Evolutionary conservation across 2,329 filamentous ascomycete genomes (phyloP).

Genomic region (Neoarthrinium moseri): DNA sequence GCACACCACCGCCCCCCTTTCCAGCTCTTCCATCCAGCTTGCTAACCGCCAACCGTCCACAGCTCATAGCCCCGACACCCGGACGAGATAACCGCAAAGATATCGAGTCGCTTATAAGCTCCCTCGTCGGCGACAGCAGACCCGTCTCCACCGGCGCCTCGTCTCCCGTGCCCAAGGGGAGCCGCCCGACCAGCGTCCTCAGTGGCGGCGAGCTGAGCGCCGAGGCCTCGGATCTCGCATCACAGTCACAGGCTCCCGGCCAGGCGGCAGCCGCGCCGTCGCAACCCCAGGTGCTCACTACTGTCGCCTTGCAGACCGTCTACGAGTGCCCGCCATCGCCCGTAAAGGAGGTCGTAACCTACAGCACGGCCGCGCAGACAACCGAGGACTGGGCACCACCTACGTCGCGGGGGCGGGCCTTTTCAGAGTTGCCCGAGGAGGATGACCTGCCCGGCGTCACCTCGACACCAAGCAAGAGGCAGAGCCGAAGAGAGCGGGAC

Average conservation of each 20-base stretch:
- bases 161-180: constrained; percentile 68
- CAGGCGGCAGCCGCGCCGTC: constrained; percentile 30
- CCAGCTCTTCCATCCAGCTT: neutral
- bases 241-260: constrained; percentile 39
- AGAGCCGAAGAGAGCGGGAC: constrained; percentile 77
- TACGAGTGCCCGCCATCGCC: constrained; percentile 78
- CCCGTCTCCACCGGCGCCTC: constrained; percentile 64
- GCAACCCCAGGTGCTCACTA: constrained; percentile 68
- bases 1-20: neutral
- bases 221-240: constrained; percentile 62
- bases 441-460: constrained; percentile 56
- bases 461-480: constrained; percentile 66
- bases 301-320: constrained; percentile 71
- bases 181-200: constrained; percentile 82
- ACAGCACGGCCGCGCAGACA: constrained; percentile 96
- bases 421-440: constrained; percentile 62
- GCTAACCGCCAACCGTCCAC: neutral
- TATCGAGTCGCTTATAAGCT: constrained; percentile 83
- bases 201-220: constrained; percentile 80
- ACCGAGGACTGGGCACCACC: constrained; percentile 68
- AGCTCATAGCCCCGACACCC: constrained; percentile 70
- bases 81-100: constrained; percentile 70
- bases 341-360: constrained; percentile 84
- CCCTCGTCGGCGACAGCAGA: constrained; percentile 76
- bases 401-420: constrained; percentile 50